phyloP scores from a whole-genome alignment of 768 basidiomycete genomes.

The Gymnopilus dilepis region DNA sequence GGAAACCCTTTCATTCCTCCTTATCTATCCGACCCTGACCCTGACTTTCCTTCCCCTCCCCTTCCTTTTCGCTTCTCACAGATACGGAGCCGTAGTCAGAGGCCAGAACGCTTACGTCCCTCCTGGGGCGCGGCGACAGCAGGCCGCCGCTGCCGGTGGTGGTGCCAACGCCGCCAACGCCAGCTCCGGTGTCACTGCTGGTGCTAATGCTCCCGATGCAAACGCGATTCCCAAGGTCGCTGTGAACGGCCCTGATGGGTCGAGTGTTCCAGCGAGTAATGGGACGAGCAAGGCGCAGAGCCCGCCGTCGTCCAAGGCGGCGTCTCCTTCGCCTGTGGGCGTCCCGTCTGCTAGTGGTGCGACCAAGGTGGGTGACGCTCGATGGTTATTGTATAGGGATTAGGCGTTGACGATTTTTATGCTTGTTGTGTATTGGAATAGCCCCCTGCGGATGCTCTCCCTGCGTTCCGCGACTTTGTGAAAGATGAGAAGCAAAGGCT shows the following conservation, averaged over 20 bases:
- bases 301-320: constrained; percentile 57
- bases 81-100: constrained; percentile 93
- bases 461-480: constrained; percentile 92
- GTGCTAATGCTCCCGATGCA: constrained; percentile 25
- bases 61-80: constrained; percentile 40
- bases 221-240: constrained; percentile 74
- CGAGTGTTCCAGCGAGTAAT: constrained; percentile 43
- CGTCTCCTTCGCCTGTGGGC: constrained; percentile 77
- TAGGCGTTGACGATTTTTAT: constrained; percentile 4
- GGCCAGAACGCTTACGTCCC: constrained; percentile 92
- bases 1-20: not conserved
- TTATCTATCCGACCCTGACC: not conserved
- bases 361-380: constrained; percentile 47
- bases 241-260: constrained; percentile 79
- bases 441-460: constrained; percentile 77
- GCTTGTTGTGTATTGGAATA: constrained; percentile 38
- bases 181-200: constrained; percentile 6
- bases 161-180: constrained; percentile 34
- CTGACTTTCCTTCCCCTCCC: not conserved
- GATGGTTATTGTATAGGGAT: not conserved
- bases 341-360: constrained; percentile 32
- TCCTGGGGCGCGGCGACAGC: constrained; percentile 76
- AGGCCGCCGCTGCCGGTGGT: constrained; percentile 26
- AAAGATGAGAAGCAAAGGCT: constrained; percentile 89
- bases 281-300: constrained; percentile 44